A percentile compares a stretch with the other conserved stretches of the same genome.
These are phyloP conservation scores for Pinus albicaulis DNA, from an alignment of 75 land plant genomes.

Conservation along the genomic window DNA sequence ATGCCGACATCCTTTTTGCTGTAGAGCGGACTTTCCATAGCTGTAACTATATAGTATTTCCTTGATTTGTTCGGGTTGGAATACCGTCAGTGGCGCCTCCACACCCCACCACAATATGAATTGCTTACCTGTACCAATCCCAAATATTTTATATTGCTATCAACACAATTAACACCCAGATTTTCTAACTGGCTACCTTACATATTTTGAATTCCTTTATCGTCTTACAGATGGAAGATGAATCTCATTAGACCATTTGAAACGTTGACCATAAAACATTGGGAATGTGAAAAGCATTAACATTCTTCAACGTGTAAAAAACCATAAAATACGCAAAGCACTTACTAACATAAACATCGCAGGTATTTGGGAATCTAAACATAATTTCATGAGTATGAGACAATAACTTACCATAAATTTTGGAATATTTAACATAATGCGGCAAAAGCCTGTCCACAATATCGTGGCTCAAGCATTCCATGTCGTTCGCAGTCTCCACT, in stretches of 20 bases:
- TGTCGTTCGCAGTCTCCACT: background rate
- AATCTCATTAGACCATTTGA: too few relatives aligned
- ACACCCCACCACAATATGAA: conserved; percentile 69
- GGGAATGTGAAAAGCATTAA: too few relatives aligned
- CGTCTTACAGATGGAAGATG: too few relatives aligned
- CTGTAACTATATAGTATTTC: conserved; percentile 51
- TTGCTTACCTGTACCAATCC: conserved; percentile 52
- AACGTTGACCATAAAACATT: too few relatives aligned
- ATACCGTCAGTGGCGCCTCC: conserved; percentile 68
- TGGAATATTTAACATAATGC: background rate
- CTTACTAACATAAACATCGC: too few relatives aligned
- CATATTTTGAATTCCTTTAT: too few relatives aligned
- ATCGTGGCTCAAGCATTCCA: conserved; percentile 7
- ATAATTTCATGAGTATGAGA: too few relatives aligned
- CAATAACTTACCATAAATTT: background rate
- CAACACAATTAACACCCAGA: too few relatives aligned
- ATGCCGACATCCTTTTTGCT: conserved; percentile 10
- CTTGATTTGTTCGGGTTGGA: conserved; percentile 63
- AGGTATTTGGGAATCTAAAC: too few relatives aligned
- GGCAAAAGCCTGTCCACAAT: conserved; percentile 5
- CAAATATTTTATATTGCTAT: too few relatives aligned
- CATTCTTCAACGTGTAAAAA: too few relatives aligned
- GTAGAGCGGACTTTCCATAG: conserved; percentile 19
- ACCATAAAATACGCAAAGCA: too few relatives aligned
- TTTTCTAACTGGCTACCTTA: background rate